Evolutionary conservation across 116 monocot species (phyloP), one percentile per base, ranked within the genome.

Genomic region (Phalaenopsis hybrid): DNA sequence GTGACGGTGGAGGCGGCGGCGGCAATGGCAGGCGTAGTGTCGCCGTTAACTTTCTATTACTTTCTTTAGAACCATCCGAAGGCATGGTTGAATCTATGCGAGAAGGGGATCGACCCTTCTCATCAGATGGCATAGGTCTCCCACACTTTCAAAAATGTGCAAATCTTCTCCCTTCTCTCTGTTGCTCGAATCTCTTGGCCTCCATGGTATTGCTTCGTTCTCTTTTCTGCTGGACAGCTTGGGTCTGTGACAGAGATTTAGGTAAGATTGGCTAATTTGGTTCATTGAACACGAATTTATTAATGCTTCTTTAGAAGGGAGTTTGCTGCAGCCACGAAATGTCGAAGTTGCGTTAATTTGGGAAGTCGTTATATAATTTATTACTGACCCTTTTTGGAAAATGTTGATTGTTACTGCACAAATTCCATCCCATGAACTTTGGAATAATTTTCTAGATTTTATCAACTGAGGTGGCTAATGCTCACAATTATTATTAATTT

Each of bases 21-120:
- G 15, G 55, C 55, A 16, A 15, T 55, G 55, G 55, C 83, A 6
- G 92, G 82, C n/a, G 73, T 85, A 75, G n/a, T 92, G 65, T 79
- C 90, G 34, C 97, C 94, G 11, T 97, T 94, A 85, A 92, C 91
- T 1, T 97, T 93, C 87, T 97, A 97, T 86, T 97, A 86, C 84
- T 6, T 86, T 7, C 82, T 97, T 12, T 94, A 94, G 95, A 90
- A 81, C 3, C 76, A 79, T 46, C 97, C 97, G 4, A 93, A 92
- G 83, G 76, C 48, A 50, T 93, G 94, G 94, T 93, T 91, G 68
- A 90, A 90, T 50, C 76, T 97, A 20, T 94, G 97, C 85, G 94
- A 93, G 69, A 82, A 88, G 41, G 88, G 88, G n/a, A 86, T 85
- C 15, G 94, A 93, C 79, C 92, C 97, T n/a, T 93, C 81, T 52